Evolutionary conservation across 2,329 filamentous ascomycete genomes (phyloP), one percentile per base, ranked within the genome.

Genomic region (Talaromyces rugulosus): DNA sequence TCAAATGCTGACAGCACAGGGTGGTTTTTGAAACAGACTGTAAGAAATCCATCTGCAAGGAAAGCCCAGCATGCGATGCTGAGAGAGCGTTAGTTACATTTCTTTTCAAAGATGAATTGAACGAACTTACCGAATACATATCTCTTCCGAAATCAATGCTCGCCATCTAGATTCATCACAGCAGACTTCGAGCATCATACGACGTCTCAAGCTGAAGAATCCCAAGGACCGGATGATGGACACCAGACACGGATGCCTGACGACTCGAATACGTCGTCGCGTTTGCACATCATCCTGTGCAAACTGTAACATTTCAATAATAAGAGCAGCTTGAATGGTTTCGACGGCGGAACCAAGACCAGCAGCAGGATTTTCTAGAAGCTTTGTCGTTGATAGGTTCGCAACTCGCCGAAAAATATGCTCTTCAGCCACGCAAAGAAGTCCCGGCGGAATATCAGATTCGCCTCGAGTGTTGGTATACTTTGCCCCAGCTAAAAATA

Each of bases 281-380:
- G 66, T 71, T 50, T 66, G 63, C 42, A 69, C 62, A 47, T 67
- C 67, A 30, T 71, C 71, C 23, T 70, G 68, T 6, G 69, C 69
- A 31, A 73, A 73, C 18, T 73, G 71, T 31, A 73, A 66, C 71
- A 73, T 73, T 56, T 73, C 70, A 14, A 72, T 69, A 3, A 73
- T 71, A 0, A 73, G 62, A 14, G 70, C 70, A 34, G 66, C 68
- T 56, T 73, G 71, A 12, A 73, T 63, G 4, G 68, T 33, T 47
- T 72, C 69, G 1, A 72, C 63, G 0, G 64, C 68, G 3, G 67
- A 59, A 6, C 56, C 50, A 5, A 63, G 31, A 0, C 65, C 51
- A 12, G 57, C 54, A 3, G 47, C 57, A 1, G 61, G 53, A 1
- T 68, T 62, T 14, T 63, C 65, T 0, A 62, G 64, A 1, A 61